Conservation (phyloP, 208 protist species). For the Trypanosoma congolense region DNA sequence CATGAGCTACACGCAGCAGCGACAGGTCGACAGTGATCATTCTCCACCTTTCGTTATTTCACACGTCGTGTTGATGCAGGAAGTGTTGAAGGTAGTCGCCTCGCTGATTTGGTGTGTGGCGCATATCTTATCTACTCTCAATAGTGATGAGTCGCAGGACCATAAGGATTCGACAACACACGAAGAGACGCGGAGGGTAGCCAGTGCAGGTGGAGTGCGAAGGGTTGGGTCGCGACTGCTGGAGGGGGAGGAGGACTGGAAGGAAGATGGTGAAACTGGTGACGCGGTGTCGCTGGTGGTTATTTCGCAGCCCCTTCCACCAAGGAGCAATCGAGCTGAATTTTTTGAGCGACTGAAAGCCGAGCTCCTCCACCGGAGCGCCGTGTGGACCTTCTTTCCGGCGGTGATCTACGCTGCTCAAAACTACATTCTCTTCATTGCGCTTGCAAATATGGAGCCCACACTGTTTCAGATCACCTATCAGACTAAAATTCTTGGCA, state of each 20-base stretch:
- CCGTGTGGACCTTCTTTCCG: conserved; percentile 41
- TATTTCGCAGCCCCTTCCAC: too few species aligned
- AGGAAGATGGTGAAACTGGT: too few species aligned
- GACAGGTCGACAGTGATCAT: background rate
- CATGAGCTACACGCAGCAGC: conserved; percentile 23
- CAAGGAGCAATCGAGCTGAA: background rate
- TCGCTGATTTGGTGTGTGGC: conserved; percentile 14
- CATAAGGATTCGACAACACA: too few species aligned
- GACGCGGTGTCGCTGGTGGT: too few species aligned
- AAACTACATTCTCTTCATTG: conserved; percentile 41
- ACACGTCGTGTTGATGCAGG: conserved; percentile 21
- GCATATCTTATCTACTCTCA: conserved; percentile 4
- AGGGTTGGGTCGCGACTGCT: too few species aligned
- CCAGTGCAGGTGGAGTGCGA: too few species aligned
- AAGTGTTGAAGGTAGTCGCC: conserved; percentile 9
- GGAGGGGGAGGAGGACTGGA: too few species aligned
- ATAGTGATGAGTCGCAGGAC: background rate
- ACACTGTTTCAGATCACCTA: conserved; percentile 59
- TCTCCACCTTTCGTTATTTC: conserved; percentile 1
- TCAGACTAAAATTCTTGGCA: conserved; percentile 54
- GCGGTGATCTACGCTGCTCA: conserved; percentile 53
- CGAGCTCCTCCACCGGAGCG: conserved; percentile 13
- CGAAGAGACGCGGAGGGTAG: too few species aligned
- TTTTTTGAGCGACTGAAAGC: background rate
- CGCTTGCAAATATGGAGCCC: conserved; percentile 43